A percentile compares a stretch with the other conserved stretches of the same genome.
Conservation (phyloP, 2,329 filamentous ascomycete species). For the Scedosporium aurantiacum region DNA sequence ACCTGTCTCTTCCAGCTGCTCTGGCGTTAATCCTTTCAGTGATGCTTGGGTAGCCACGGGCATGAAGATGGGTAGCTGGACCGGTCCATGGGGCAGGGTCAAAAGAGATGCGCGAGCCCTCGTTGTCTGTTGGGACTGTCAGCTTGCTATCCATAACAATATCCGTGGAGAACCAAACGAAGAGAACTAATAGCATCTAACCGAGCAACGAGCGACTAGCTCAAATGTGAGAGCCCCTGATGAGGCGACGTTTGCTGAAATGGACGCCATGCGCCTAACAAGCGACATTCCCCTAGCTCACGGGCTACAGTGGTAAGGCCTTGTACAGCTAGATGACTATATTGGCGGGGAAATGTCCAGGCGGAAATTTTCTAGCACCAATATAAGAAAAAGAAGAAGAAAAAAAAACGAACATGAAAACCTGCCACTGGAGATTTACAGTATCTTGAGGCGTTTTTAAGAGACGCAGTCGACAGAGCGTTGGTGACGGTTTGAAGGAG, state of each 20-base stretch:
- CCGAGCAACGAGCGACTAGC: slow-evolving; percentile 67
- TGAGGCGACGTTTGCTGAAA: slow-evolving; percentile 32
- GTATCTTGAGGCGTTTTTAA: too few relatives aligned
- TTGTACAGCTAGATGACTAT: too few relatives aligned
- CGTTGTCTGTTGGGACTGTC: slow-evolving; percentile 54
- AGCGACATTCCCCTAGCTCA: slow-evolving; percentile 16
- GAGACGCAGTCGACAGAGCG: too few relatives aligned
- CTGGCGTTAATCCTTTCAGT: slow-evolving; percentile 84
- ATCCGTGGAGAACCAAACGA: not conserved
- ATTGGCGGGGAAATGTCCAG: too few relatives aligned
- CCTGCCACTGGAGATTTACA: too few relatives aligned
- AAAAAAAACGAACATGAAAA: too few relatives aligned
- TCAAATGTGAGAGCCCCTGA: slow-evolving; percentile 67
- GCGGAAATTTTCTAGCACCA: too few relatives aligned
- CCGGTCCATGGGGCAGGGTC: slow-evolving; percentile 80
- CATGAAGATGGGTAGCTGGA: slow-evolving; percentile 93
- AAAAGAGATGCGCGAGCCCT: slow-evolving; percentile 84
- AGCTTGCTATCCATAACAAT: not conserved
- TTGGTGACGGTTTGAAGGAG: too few relatives aligned
- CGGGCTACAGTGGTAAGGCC: not conserved
- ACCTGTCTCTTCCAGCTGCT: slow-evolving; percentile 79
- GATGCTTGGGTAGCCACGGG: slow-evolving; percentile 95
- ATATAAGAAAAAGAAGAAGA: too few relatives aligned
- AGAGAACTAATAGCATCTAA: slow-evolving; percentile 21
- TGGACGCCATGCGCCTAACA: slow-evolving; percentile 33